These are phyloP conservation scores for Lactifluus subvellereus DNA, from an alignment of 768 basidiomycete species.

Conservation along the genomic window DNA sequence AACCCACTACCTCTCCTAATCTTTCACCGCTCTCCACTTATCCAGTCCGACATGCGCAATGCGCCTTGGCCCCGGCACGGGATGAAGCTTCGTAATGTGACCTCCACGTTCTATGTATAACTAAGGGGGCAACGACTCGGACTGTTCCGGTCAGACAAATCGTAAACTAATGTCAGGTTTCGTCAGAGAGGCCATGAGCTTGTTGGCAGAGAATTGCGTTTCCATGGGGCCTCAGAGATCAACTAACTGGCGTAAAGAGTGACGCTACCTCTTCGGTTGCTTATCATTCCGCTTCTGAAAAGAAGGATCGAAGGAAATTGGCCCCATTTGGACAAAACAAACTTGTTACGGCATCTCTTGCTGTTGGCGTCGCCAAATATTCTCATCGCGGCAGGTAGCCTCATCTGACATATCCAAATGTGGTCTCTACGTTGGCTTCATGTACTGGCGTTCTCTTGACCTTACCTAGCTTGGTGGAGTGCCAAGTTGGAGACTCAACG, in stretches of 20 bases:
- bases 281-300: neutral
- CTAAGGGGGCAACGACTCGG: too few relatives aligned
- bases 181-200: neutral
- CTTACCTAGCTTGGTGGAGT: neutral
- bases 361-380: neutral
- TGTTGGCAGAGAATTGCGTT: neutral
- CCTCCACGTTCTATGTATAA: too few relatives aligned
- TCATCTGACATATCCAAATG: neutral
- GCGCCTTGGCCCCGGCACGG: too few relatives aligned
- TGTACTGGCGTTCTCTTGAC: neutral
- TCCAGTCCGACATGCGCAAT: too few relatives aligned
- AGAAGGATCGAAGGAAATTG: neutral
- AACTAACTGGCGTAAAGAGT: neutral
- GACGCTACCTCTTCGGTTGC: neutral
- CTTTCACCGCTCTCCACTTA: too few relatives aligned
- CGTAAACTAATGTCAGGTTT: neutral
- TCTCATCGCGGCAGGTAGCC: neutral
- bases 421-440: neutral
- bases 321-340: neutral
- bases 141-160: too few relatives aligned
- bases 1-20: too few relatives aligned
- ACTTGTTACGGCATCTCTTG: neutral
- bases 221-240: neutral
- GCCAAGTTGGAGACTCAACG: neutral
- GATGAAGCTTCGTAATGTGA: too few relatives aligned